Conservation (phyloP, 331 rosid genomes). For the Acacia concinna region DNA sequence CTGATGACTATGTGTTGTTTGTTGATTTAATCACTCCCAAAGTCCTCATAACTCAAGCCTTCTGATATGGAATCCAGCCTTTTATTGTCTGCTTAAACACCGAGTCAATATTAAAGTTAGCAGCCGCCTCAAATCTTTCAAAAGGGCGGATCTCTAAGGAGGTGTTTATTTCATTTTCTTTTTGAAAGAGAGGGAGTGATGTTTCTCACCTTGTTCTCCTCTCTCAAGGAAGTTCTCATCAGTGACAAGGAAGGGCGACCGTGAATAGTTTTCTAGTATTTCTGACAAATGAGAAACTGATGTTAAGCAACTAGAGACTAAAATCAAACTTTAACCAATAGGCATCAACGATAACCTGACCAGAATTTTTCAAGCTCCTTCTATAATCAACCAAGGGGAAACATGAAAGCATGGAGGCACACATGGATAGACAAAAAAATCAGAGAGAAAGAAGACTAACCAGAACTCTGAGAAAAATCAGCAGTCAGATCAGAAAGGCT, state of each 20-base stretch:
- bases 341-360: slow-evolving; percentile 7
- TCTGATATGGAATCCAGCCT: slow-evolving; percentile 61
- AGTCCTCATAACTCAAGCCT: slow-evolving; percentile 61
- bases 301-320: slow-evolving; percentile 2
- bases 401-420: slow-evolving; percentile 7
- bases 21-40: slow-evolving; percentile 50
- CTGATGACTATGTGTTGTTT: slow-evolving; percentile 21
- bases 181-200: neutral
- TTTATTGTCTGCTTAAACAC: slow-evolving; percentile 40
- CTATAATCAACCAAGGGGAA: neutral
- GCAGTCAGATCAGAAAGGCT: slow-evolving; percentile 85
- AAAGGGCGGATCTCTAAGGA: neutral
- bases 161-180: neutral
- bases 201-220: slow-evolving; percentile 54
- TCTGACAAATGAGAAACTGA: slow-evolving; percentile 45
- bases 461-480: slow-evolving; percentile 79
- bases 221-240: slow-evolving; percentile 53
- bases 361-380: neutral
- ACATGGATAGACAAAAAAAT: slow-evolving; percentile 5
- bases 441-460: slow-evolving; percentile 46
- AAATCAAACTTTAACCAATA: neutral
- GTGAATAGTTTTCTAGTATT: slow-evolving; percentile 56
- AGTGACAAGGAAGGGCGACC: slow-evolving; percentile 56
- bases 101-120: slow-evolving; percentile 10
- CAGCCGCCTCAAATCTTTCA: slow-evolving; percentile 15